Evolutionary conservation across 2,329 filamentous ascomycete species (phyloP).

Genomic region (Penicillium sp.): DNA sequence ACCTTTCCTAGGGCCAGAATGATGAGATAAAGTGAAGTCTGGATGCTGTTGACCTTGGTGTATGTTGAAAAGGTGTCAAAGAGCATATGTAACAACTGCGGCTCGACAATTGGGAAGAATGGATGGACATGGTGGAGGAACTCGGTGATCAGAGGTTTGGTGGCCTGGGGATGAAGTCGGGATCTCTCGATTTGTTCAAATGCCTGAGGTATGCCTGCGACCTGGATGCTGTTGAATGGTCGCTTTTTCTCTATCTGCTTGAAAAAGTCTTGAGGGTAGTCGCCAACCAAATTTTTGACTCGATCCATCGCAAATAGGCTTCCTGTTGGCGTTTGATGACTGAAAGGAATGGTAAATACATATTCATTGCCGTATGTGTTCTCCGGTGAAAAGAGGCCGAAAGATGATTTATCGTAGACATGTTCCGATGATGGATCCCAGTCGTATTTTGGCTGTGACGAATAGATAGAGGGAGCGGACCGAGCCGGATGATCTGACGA

Average conservation of each 20-base stretch:
- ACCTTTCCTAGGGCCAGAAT: constrained; percentile 16
- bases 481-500: not conserved
- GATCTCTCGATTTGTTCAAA: constrained; percentile 5
- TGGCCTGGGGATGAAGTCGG: constrained; percentile 1
- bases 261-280: constrained; percentile 21
- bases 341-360: constrained; percentile 12
- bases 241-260: constrained; percentile 15
- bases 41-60: constrained; percentile 7
- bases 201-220: not conserved
- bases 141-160: constrained; percentile 8
- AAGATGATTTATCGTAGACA: not conserved
- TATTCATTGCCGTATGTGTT: constrained; percentile 4
- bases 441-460: not conserved
- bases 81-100: not conserved
- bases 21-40: constrained; percentile 14
- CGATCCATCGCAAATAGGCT: constrained; percentile 14
- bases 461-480: not conserved
- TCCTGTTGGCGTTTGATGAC: constrained; percentile 15
- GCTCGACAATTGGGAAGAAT: constrained; percentile 16
- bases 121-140: constrained; percentile 16
- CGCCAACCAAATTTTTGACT: constrained; percentile 15
- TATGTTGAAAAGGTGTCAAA: constrained; percentile 13
- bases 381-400: not conserved
- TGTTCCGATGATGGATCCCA: constrained; percentile 5
- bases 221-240: constrained; percentile 2